Conservation (phyloP, 1,284 basidiomycete genomes). For the Abortiporus biennis region DNA sequence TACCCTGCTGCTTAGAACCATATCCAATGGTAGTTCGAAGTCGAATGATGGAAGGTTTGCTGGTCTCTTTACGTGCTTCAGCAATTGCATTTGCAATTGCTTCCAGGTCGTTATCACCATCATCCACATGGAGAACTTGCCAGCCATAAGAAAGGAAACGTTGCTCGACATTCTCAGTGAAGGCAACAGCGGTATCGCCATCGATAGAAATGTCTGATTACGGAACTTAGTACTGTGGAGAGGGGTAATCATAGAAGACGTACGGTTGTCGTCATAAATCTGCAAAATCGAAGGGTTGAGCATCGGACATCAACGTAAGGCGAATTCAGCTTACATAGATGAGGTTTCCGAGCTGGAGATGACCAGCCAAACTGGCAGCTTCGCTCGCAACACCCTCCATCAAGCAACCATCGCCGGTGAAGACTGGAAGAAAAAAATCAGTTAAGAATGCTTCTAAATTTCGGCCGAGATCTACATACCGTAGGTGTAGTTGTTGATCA, state of each 20-base stretch:
- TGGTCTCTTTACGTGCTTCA: slow-evolving; percentile 69
- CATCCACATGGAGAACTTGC: slow-evolving; percentile 83
- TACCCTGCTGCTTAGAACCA: slow-evolving; percentile 89
- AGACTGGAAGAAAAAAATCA: slow-evolving; percentile 42
- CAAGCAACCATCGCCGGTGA: slow-evolving; percentile 92
- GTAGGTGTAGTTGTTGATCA: slow-evolving; percentile 91
- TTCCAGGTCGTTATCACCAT: slow-evolving; percentile 84
- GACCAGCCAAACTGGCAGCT: slow-evolving; percentile 88
- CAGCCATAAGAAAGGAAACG: slow-evolving; percentile 91
- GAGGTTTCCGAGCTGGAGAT: slow-evolving; percentile 89
- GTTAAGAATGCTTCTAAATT: slow-evolving; percentile 9
- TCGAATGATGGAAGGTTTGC: slow-evolving; percentile 84
- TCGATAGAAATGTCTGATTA: slow-evolving; percentile 88
- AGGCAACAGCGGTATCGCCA: slow-evolving; percentile 86
- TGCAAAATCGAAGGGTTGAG: slow-evolving; percentile 23
- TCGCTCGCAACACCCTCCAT: slow-evolving; percentile 94
- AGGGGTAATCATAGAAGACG: slow-evolving; percentile 1
- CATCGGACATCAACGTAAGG: slow-evolving; percentile 4
- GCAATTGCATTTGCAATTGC: slow-evolving; percentile 79
- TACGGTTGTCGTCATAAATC: slow-evolving; percentile 90
- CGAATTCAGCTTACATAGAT: slow-evolving; percentile 59
- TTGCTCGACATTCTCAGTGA: slow-evolving; percentile 90
- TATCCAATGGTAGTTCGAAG: slow-evolving; percentile 91
- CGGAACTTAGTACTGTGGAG: slow-evolving; percentile 6
- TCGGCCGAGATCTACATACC: slow-evolving; percentile 44